Percentiles rank a stretch among this genome's conserved stretches.
Conservation (phyloP, 345 rosid genomes). For the Acer campestre region DNA sequence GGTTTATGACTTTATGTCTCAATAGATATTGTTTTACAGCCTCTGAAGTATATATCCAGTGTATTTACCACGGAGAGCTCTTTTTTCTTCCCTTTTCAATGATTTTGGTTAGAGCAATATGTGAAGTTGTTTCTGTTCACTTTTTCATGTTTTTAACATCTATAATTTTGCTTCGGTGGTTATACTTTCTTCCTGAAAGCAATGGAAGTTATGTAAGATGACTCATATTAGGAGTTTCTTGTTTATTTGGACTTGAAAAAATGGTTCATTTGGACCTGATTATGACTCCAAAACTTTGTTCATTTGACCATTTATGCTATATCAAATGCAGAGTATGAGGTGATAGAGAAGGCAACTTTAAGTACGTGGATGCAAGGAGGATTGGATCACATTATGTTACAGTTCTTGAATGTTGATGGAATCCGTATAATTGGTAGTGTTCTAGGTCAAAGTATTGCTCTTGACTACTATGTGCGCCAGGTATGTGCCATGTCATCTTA, state of each 20-base stretch:
- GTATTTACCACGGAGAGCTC: not conserved
- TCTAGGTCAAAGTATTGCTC: conserved; percentile 96
- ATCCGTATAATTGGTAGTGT: conserved; percentile 93
- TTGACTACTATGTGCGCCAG: conserved; percentile 97
- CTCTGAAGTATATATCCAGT: not conserved
- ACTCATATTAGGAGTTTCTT: conserved; percentile 1
- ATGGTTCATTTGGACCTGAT: not conserved
- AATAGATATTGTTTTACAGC: not conserved
- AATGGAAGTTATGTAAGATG: not conserved
- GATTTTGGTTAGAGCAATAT: not conserved
- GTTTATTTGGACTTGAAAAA: not conserved
- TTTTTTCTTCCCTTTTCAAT: not conserved
- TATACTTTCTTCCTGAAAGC: not conserved
- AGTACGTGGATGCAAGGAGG: conserved; percentile 94
- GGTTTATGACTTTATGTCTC: no score
- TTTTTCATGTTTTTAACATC: not conserved
- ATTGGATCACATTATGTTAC: conserved; percentile 84
- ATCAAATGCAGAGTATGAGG: conserved; percentile 78
- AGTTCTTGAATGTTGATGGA: conserved; percentile 83
- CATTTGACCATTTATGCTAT: conserved; percentile 24
- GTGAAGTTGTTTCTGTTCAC: not conserved
- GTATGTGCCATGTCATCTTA: conserved; percentile 34
- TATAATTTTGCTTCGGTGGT: not conserved
- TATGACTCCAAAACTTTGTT: not conserved
- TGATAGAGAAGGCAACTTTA: conserved; percentile 74